A percentile compares a stretch with the other conserved stretches of the same genome.
Evolutionary conservation across 345 rosid species (phyloP).

Genomic region (Leavenworthia alabamica): DNA sequence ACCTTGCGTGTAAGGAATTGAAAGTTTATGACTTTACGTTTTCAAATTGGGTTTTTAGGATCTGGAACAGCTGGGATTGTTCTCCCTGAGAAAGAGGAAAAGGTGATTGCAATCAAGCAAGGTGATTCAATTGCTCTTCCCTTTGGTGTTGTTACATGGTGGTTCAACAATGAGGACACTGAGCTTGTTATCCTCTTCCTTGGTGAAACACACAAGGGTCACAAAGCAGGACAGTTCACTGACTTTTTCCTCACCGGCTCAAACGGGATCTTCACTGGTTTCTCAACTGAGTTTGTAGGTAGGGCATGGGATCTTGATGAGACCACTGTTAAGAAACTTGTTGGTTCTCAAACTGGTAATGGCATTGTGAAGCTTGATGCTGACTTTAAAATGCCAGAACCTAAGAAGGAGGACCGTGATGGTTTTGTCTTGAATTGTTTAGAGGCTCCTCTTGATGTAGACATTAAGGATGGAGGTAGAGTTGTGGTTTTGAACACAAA

Average conservation of each 20-base stretch:
- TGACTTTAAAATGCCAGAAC: conserved; percentile 49
- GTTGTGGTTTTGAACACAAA: conserved; percentile 79
- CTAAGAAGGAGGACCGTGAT: conserved; percentile 43
- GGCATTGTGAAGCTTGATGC: conserved; percentile 66
- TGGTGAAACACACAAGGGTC: conserved; percentile 77
- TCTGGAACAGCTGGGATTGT: conserved; percentile 77
- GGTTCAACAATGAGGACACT: conserved; percentile 74
- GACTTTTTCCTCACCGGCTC: conserved; percentile 73
- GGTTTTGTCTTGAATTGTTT: conserved; percentile 67
- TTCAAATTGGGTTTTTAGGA: conserved; percentile 31
- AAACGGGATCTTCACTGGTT: conserved; percentile 74
- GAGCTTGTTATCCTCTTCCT: conserved; percentile 67
- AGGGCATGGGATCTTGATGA: conserved; percentile 68
- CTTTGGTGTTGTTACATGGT: conserved; percentile 89
- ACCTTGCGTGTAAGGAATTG: conserved; percentile 5
- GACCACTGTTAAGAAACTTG: conserved; percentile 40
- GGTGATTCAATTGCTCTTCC: conserved; percentile 92
- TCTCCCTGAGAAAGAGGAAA: conserved; percentile 85
- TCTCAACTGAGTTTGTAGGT: conserved; percentile 64
- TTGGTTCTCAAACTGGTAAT: conserved; percentile 42
- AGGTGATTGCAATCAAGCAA: conserved; percentile 62
- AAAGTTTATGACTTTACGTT: background rate
- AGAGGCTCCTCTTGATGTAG: conserved; percentile 83
- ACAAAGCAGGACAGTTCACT: conserved; percentile 70
- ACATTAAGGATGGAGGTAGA: conserved; percentile 67